Base-by-base conservation (phyloP, 805 yeast species). In the Starmerella potacharoeniae region DNA sequence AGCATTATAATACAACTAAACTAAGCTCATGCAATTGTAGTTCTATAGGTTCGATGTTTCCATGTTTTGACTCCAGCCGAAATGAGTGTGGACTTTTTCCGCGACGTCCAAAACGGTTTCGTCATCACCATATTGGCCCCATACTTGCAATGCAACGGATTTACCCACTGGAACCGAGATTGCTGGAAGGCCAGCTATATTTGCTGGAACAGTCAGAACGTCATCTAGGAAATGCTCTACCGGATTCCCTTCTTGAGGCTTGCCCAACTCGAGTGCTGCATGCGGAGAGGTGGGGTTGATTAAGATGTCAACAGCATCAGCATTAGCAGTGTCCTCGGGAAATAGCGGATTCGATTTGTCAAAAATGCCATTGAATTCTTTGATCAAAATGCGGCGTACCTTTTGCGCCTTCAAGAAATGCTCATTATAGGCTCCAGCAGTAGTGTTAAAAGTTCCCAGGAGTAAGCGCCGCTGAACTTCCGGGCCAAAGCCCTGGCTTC, bases 131-230 rank as follows among this genome's bases (percentile, higher is more conserved):
- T 73, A 84, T 66, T 91, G 97, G 1, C 90, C 95, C 65, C 83
- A 77, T 2, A 93, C 61, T 65, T 95, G 97, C 31, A 93, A 71
- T 0, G 79, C 73, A 1, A 69, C 68, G 1, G 69, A 68, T 1
- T 64, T 64, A 1, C 62, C 65, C 62, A 76, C 75, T 0, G 99
- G 99, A 2, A 90, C 71, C 1, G 84, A 77, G 10, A 91, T 75
- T 0, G 95, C 80, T 0, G 99, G 99, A 1, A 91, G 67, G 0
- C 97, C 97, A 0, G 95, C 95, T 55, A 95, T 69, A 1, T 95
- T 89, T 42, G 93, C 85, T 0, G 98, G 97, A 5, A 89, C 84
- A 0, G 96, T 87, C 55, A 89, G 75, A 0, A 85, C 80, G 68
- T 93, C 99, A 67, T 88, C 86, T 52, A 83, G 73, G 62, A 85